Conservation (phyloP, 768 basidiomycete genomes). For the Paxillus involutus region DNA sequence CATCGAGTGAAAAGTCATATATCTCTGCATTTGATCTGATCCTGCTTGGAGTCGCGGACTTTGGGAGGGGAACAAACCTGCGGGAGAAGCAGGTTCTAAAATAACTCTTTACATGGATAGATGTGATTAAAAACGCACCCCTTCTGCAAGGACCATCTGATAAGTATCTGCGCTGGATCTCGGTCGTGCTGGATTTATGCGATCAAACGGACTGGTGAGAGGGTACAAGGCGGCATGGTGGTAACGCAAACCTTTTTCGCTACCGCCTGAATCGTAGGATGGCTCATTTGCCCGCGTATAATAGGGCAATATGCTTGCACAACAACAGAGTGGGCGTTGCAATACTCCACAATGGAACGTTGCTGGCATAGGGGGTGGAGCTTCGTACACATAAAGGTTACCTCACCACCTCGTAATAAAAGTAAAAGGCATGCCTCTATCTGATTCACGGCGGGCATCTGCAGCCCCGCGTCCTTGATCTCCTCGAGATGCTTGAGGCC, state of each 20-base stretch:
- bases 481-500: conserved; percentile 73
- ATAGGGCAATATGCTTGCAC: conserved; percentile 80
- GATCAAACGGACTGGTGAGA: conserved; percentile 2
- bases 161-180: conserved; percentile 74
- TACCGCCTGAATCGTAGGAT: conserved; percentile 52
- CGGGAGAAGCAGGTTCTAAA: background rate
- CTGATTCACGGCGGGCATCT: conserved; percentile 76
- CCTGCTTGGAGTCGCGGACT: conserved; percentile 68
- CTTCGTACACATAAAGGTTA: conserved; percentile 35
- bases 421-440: conserved; percentile 55
- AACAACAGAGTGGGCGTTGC: conserved; percentile 55
- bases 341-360: conserved; percentile 73
- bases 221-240: background rate
- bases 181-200: conserved; percentile 45
- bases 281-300: conserved; percentile 53
- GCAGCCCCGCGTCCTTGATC: conserved; percentile 59
- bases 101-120: background rate
- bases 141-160: conserved; percentile 90
- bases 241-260: conserved; percentile 53
- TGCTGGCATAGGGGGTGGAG: conserved; percentile 86
- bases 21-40: conserved; percentile 74
- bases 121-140: conserved; percentile 48
- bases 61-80: conserved; percentile 82
- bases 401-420: background rate
- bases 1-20: conserved; percentile 70